Conservation (phyloP, 2,329 filamentous ascomycete genomes). For the Colletotrichum phormii region DNA sequence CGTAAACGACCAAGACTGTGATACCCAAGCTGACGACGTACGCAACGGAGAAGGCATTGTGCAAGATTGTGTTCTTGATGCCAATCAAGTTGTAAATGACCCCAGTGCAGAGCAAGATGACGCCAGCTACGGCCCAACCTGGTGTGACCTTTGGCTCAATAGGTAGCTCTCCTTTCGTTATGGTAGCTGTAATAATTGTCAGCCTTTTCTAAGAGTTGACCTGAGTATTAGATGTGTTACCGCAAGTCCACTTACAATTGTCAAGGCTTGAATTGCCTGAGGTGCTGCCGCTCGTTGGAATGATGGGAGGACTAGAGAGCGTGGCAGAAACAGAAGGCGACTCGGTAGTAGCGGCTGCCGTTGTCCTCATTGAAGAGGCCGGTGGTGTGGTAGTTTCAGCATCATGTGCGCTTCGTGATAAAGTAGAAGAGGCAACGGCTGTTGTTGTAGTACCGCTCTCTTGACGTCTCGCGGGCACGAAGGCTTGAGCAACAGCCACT, state of each 20-base stretch:
- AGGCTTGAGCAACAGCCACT: slow-evolving; percentile 48
- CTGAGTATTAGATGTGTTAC: background rate
- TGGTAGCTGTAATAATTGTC: slow-evolving; percentile 50
- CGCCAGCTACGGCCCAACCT: slow-evolving; percentile 81
- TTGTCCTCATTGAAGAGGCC: slow-evolving; percentile 6
- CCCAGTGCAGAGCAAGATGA: slow-evolving; percentile 81
- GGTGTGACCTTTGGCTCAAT: slow-evolving; percentile 82
- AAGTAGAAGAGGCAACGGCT: slow-evolving; percentile 33
- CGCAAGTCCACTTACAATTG: slow-evolving; percentile 46
- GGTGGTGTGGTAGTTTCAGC: background rate
- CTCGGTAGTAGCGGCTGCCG: background rate
- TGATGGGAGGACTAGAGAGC: slow-evolving; percentile 19
- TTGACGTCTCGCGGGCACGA: slow-evolving; percentile 48
- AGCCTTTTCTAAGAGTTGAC: background rate
- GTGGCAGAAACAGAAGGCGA: slow-evolving; percentile 6
- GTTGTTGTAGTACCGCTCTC: slow-evolving; percentile 43
- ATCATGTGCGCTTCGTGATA: slow-evolving; percentile 13
- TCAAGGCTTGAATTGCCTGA: slow-evolving; percentile 46
- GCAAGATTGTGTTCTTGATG: slow-evolving; percentile 83
- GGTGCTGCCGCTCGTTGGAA: slow-evolving; percentile 31
- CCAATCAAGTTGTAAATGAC: slow-evolving; percentile 79
- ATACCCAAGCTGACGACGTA: slow-evolving; percentile 80
- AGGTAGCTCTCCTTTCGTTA: slow-evolving; percentile 70
- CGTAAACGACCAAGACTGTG: slow-evolving; percentile 86
- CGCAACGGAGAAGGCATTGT: slow-evolving; percentile 83